Percentiles rank a stretch among this genome's conserved stretches.
These are phyloP conservation scores for Panicum virgatum DNA, from an alignment of 202 grass and related monocot genomes.

Conservation along the genomic window DNA sequence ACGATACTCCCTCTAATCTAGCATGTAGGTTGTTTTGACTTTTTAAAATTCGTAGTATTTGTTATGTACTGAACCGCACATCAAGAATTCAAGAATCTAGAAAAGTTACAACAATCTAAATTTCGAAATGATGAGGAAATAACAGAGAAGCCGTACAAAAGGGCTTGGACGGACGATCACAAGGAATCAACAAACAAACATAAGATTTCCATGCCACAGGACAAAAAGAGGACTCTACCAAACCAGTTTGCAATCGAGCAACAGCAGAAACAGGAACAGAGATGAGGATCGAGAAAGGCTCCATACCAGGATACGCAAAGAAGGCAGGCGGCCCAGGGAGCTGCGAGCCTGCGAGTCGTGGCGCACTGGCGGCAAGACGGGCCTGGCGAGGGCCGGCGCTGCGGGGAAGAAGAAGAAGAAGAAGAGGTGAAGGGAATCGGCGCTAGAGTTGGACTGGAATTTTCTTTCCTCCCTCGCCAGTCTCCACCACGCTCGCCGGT, in stretches of 20 bases:
- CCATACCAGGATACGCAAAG: background rate
- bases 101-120: too few relatives aligned
- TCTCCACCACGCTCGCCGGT: background rate
- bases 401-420: background rate
- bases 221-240: too few relatives aligned
- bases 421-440: background rate
- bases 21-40: too few relatives aligned
- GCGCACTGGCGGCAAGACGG: background rate
- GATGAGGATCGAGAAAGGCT: background rate
- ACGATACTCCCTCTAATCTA: too few relatives aligned
- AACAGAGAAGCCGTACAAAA: background rate
- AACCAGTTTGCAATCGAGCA: background rate
- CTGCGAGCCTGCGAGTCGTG: background rate
- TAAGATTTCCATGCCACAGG: too few relatives aligned
- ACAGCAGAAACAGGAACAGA: background rate
- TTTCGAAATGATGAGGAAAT: too few relatives aligned
- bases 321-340: background rate
- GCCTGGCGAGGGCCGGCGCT: background rate
- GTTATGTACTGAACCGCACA: too few relatives aligned
- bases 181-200: background rate
- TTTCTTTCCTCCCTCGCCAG: background rate
- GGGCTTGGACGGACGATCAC: background rate
- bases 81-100: too few relatives aligned
- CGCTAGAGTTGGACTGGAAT: background rate
- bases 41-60: too few relatives aligned